phyloP scores from a whole-genome alignment of 306 rosid genomes.

The Malus orientalis region DNA sequence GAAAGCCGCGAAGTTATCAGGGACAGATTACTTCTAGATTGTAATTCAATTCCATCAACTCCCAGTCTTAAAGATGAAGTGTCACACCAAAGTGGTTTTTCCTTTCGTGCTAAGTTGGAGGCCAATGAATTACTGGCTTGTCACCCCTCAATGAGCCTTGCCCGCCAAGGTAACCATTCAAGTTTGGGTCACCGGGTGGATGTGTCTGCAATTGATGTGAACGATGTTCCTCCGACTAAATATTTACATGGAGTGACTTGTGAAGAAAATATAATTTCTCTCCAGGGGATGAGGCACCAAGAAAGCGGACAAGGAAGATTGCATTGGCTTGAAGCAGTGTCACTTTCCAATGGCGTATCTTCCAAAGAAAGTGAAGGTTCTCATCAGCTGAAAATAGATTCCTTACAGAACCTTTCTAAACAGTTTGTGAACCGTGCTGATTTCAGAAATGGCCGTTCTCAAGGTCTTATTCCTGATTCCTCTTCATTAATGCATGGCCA shows the following conservation, averaged over 20 bases:
- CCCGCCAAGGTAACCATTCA: not conserved
- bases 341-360: conserved; percentile 29
- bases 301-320: conserved; percentile 32
- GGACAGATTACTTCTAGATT: conserved; percentile 19
- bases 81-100: conserved; percentile 34
- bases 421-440: conserved; percentile 24
- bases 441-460: conserved; percentile 26
- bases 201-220: no score
- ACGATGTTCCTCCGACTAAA: no score
- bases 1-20: conserved; percentile 22
- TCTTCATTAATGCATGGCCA: conserved; percentile 9
- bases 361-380: conserved; percentile 24
- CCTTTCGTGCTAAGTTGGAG: conserved; percentile 25
- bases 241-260: not conserved
- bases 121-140: conserved; percentile 32
- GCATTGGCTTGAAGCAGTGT: conserved; percentile 53
- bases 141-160: conserved; percentile 39
- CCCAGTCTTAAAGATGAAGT: conserved; percentile 28
- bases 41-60: conserved; percentile 37
- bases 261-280: conserved; percentile 13
- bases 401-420: conserved; percentile 14
- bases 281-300: conserved; percentile 7
- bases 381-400: no score
- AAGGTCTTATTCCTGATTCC: conserved; percentile 10
- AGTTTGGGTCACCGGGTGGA: no score